These are phyloP conservation scores for Tremellales sp. DNA, from an alignment of 1,284 basidiomycete species.

Conservation along the genomic window DNA sequence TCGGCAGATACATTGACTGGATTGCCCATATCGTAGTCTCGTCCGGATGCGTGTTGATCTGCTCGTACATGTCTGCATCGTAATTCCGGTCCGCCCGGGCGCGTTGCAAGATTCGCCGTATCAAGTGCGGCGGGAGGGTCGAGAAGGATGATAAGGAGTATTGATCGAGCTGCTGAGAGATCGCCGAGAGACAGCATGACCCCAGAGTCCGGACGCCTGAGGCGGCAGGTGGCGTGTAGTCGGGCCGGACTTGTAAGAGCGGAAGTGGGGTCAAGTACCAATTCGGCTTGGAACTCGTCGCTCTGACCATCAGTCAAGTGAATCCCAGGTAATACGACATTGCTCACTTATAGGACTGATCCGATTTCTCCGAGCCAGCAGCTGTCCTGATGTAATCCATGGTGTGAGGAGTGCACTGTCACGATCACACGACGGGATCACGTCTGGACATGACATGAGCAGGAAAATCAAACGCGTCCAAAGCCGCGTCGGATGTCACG, in stretches of 20 bases:
- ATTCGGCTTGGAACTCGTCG: slow-evolving; percentile 15
- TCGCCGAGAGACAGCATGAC: slow-evolving; percentile 22
- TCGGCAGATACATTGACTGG: slow-evolving; percentile 22
- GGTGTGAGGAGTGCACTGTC: not conserved
- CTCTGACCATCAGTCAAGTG: slow-evolving; percentile 10
- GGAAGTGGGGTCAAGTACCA: slow-evolving; percentile 36
- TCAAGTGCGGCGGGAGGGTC: slow-evolving; percentile 14
- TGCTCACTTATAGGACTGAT: not conserved
- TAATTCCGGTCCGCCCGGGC: slow-evolving; percentile 26
- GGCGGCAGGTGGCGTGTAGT: not conserved
- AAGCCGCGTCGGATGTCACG: not conserved
- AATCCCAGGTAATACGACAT: not conserved
- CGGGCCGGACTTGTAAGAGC: slow-evolving; percentile 19
- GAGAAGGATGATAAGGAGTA: slow-evolving; percentile 17
- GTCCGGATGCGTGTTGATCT: slow-evolving; percentile 21
- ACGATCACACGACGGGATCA: not conserved
- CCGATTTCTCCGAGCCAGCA: not conserved
- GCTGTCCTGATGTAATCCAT: not conserved
- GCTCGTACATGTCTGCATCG: slow-evolving; percentile 4
- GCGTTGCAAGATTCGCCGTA: slow-evolving; percentile 20
- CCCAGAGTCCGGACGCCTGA: slow-evolving; percentile 15
- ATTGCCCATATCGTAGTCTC: slow-evolving; percentile 38
- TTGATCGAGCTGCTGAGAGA: slow-evolving; percentile 30
- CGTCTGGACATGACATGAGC: not conserved
- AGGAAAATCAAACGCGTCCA: not conserved